Evolutionary conservation across 75 land plant genomes (phyloP), one percentile per base, ranked within the genome.

Genomic region (Selaginella tamariscina): DNA sequence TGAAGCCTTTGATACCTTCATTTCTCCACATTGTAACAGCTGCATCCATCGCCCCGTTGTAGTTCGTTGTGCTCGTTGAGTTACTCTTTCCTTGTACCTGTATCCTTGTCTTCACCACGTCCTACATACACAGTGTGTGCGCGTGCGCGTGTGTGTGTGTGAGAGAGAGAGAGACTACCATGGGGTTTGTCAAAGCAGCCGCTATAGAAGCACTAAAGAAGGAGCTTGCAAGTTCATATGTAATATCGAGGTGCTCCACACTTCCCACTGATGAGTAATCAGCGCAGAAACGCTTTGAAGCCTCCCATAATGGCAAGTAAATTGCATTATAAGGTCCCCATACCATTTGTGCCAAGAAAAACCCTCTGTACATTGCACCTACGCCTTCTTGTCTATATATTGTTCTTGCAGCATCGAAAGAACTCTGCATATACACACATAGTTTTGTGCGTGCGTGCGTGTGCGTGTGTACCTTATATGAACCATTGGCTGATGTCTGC

Each of bases 291-390:
- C 68, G 74, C 22, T 75, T 75, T 24, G 68, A 54, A 8, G 69
- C 78, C 54, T 75, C 78, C 78, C 78, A 75, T 24, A 75, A 33
- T 24, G 78, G 78, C 13, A 75, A 65, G 33, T 75, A 75, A 29
- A 75, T 65, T 13, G 78, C 78, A 39, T 75, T 75, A 63, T 75
- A 75, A 2, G 78, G 78, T 27, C 78, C 78, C 78, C 78, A 75
- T 20, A 75, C 78, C 69, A 75, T 27, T 63, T 75, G 78, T 1
- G 78, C 78, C 1, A 75, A 24, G 1, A 72, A 32, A 32, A 75
- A 75, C 22, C 78, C 78, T 28, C 69, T 71, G 62, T 75, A 75
- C 27, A 75, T 2, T 21, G 78, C 74, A 2, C 74, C 68, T 32
- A 75, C 0, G 1, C 78, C 78, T 71, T 75, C 78, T 2, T 63